phyloP scores from a whole-genome alignment of 768 basidiomycete species.

The Kwoniella heveanensis region DNA sequence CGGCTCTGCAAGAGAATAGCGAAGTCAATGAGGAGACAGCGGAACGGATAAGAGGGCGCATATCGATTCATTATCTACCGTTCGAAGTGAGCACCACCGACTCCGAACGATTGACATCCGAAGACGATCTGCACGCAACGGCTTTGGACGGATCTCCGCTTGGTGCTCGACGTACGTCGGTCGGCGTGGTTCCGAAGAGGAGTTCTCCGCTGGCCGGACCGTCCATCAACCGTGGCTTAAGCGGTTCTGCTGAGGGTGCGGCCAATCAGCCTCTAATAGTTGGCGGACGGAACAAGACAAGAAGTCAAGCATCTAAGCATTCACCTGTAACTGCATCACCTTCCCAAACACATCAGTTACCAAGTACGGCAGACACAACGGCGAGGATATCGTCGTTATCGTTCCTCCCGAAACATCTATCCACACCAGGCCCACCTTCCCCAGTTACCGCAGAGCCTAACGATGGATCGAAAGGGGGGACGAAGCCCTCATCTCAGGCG shows the following conservation, averaged over 20 bases:
- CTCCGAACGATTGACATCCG: background rate
- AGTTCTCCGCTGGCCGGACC: slow-evolving; percentile 30
- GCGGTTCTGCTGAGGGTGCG: background rate
- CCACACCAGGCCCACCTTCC: background rate
- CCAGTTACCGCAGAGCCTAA: too few relatives aligned
- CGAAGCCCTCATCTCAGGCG: too few relatives aligned
- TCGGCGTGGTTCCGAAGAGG: slow-evolving; percentile 13
- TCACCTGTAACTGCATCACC: background rate
- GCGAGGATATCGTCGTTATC: background rate
- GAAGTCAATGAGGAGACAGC: slow-evolving; percentile 7
- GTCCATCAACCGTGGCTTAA: background rate
- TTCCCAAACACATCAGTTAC: background rate
- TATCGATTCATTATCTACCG: slow-evolving; percentile 38
- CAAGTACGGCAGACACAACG: background rate
- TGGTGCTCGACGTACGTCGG: background rate
- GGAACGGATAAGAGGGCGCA: slow-evolving; percentile 18
- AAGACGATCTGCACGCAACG: background rate
- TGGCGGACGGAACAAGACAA: too few relatives aligned
- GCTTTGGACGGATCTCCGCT: background rate
- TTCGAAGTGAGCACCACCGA: background rate
- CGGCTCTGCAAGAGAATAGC: slow-evolving; percentile 4
- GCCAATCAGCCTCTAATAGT: background rate
- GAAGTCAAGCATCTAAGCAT: background rate
- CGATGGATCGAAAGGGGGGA: slow-evolving; percentile 1
- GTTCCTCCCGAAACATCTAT: background rate